These are phyloP conservation scores for Capsicum rhomboideum DNA, from an alignment of 257 asterid genomes.

Conservation along the genomic window DNA sequence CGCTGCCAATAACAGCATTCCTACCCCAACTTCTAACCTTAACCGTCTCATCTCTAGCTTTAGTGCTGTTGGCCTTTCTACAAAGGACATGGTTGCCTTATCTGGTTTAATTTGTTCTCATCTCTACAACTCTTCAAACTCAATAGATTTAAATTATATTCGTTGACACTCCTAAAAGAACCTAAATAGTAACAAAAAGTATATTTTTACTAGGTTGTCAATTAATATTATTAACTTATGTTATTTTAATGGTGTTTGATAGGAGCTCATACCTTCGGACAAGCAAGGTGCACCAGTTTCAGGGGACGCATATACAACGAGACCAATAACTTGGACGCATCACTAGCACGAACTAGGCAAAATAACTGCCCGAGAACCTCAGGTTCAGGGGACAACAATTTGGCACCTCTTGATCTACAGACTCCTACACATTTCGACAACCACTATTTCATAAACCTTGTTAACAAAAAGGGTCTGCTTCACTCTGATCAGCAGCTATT, in stretches of 20 bases:
- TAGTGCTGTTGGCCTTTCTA: slow-evolving; percentile 59
- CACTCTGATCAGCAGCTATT: slow-evolving; percentile 83
- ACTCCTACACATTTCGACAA: slow-evolving; percentile 62
- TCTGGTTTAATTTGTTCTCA: slow-evolving; percentile 43
- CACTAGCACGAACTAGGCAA: slow-evolving; percentile 42
- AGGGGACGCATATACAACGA: slow-evolving; percentile 77
- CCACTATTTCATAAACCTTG: slow-evolving; percentile 53
- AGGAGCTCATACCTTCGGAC: slow-evolving; percentile 92
- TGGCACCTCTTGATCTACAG: slow-evolving; percentile 71
- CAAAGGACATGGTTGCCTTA: slow-evolving; percentile 68
- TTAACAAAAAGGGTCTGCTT: slow-evolving; percentile 57
- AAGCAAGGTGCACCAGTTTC: slow-evolving; percentile 78
- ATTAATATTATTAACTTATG: neutral
- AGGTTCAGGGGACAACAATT: slow-evolving; percentile 72
- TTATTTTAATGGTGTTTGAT: neutral
- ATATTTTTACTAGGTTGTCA: neutral
- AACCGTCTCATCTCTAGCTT: slow-evolving; percentile 55
- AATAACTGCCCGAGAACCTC: slow-evolving; percentile 49
- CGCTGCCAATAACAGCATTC: slow-evolving; percentile 72
- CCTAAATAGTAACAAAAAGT: neutral
- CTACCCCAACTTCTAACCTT: slow-evolving; percentile 79
- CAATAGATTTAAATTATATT: neutral
- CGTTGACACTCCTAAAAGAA: neutral
- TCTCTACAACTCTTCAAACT: neutral
- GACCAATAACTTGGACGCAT: slow-evolving; percentile 36